Evolutionary conservation across 148 eudicot genomes (phyloP).

Genomic region (Cornus controversa): DNA sequence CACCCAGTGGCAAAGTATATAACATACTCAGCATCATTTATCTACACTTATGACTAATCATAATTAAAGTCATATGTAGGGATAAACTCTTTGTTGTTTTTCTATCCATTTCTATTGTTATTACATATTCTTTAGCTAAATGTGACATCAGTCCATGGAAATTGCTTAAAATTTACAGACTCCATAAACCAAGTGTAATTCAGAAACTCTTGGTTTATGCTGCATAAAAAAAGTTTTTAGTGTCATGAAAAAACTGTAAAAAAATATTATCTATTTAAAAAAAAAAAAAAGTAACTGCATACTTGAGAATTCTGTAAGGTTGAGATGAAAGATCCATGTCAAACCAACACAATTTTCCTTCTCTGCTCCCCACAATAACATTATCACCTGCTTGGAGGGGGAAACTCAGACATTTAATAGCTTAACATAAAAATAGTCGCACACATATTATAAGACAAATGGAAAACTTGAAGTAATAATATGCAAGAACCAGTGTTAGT

Average conservation of each 20-base stretch:
- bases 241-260: not conserved
- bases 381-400: constrained; percentile 73
- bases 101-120: not conserved
- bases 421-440: constrained; percentile 2
- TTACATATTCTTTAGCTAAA: not conserved
- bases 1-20: no score
- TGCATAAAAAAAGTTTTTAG: not conserved
- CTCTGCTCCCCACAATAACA: constrained; percentile 90
- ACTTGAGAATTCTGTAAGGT: constrained; percentile 73
- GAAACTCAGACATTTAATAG: not conserved
- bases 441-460: not conserved
- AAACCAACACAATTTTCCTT: constrained; percentile 97
- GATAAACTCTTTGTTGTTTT: not conserved
- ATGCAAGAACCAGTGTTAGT: not conserved
- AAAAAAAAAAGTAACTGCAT: constrained; percentile 29
- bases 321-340: constrained; percentile 93
- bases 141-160: not conserved
- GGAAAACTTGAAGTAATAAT: not conserved
- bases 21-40: not conserved
- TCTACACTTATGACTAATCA: not conserved
- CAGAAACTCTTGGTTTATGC: not conserved
- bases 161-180: not conserved
- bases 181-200: no score
- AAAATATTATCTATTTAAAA: not conserved
- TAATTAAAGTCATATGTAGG: not conserved